These are phyloP conservation scores for Sphagnum magellanicum DNA, from an alignment of 228 moss, liverwort and hornwort species.

Conservation along the genomic window DNA sequence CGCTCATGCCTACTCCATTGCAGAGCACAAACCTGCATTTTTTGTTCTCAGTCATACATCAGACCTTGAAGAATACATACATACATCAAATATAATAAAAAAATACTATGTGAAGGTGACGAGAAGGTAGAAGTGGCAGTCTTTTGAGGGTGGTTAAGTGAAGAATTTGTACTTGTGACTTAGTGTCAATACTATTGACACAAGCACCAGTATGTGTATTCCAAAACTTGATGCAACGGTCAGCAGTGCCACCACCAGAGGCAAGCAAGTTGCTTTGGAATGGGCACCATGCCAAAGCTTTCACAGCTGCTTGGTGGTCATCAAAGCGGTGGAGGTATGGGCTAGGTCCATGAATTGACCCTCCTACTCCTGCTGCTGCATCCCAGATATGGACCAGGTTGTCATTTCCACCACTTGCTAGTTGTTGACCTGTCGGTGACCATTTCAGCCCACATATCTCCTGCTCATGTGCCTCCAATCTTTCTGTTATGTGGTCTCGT, in stretches of 20 bases:
- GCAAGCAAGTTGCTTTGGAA: constrained; percentile 18
- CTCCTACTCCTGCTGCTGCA: constrained; percentile 5
- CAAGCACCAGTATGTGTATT: constrained; percentile 26
- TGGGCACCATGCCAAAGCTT: constrained; percentile 19
- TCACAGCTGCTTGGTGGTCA: constrained; percentile 18
- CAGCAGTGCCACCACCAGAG: constrained; percentile 17
- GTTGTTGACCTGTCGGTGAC: constrained; percentile 14
- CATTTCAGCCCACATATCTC: constrained; percentile 17
- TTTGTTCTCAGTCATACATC: too few relatives aligned
- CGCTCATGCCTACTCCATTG: constrained; percentile 24
- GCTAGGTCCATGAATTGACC: constrained; percentile 4
- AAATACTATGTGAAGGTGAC: background rate
- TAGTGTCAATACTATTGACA: constrained; percentile 33
- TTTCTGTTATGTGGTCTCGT: constrained; percentile 7
- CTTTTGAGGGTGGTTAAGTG: too few relatives aligned
- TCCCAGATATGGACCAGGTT: constrained; percentile 17
- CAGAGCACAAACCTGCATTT: constrained; percentile 13
- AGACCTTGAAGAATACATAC: too few relatives aligned
- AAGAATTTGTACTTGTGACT: constrained; percentile 19
- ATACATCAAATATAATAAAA: too few relatives aligned
- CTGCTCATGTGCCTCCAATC: constrained; percentile 9
- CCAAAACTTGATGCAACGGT: constrained; percentile 11
- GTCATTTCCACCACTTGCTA: constrained; percentile 19
- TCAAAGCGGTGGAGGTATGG: constrained; percentile 9
- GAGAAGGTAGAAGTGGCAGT: background rate